Evolutionary conservation across 2,329 filamentous ascomycete genomes (phyloP).

Genomic region (Geoglossum cookeanum): DNA sequence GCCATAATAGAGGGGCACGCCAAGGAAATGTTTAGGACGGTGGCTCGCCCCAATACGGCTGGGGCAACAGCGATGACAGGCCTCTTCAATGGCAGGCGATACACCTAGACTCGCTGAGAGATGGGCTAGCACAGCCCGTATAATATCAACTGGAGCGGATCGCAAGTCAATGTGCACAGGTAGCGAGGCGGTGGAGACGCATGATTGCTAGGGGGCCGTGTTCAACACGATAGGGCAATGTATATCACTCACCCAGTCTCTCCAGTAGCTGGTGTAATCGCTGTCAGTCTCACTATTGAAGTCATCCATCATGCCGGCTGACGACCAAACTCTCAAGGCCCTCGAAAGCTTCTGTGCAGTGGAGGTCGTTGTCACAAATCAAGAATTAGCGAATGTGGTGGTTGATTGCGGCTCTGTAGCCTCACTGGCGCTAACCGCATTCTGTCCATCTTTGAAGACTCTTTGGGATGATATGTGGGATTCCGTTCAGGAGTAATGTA

Average conservation of each 20-base stretch:
- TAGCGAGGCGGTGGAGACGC: background rate
- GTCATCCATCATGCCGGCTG: constrained; percentile 58
- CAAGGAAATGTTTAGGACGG: background rate
- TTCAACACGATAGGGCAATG: constrained; percentile 3
- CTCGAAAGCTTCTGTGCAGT: background rate
- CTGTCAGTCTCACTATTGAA: constrained; percentile 96
- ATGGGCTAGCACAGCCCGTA: background rate
- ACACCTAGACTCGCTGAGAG: background rate
- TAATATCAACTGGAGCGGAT: background rate
- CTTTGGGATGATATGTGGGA: background rate
- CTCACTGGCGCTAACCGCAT: background rate
- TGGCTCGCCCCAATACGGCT: too few relatives aligned
- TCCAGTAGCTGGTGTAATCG: constrained; percentile 98
- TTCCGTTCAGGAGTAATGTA: background rate
- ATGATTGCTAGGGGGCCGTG: constrained; percentile 4
- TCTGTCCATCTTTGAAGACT: background rate
- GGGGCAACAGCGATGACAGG: background rate
- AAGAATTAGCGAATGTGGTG: background rate
- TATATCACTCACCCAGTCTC: constrained; percentile 72
- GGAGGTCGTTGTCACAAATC: background rate
- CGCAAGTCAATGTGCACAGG: background rate
- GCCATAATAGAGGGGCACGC: background rate
- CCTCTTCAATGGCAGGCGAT: background rate
- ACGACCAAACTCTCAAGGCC: background rate
- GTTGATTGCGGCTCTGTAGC: background rate